Evolutionary conservation across 2,329 filamentous ascomycete genomes (phyloP).

Genomic region (Aschersonia sp.): DNA sequence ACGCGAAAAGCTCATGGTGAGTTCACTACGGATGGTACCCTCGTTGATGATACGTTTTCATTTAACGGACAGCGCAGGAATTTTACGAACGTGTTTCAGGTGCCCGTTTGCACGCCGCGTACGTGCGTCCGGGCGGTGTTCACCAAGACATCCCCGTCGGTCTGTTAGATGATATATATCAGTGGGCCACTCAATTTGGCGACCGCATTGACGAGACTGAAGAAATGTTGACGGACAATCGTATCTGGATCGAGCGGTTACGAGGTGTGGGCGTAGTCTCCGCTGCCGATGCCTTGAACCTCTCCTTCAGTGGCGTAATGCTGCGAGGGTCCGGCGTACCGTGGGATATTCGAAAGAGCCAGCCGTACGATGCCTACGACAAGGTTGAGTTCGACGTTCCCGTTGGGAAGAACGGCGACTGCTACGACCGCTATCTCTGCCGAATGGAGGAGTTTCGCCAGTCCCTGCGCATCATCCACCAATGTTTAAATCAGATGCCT

Average conservation of each 20-base stretch:
- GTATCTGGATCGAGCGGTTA: constrained; percentile 94
- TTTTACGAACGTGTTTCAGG: constrained; percentile 99
- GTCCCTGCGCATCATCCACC: constrained; percentile 93
- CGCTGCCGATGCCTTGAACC: constrained; percentile 89
- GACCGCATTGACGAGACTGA: constrained; percentile 98
- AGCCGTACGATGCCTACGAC: constrained; percentile 95
- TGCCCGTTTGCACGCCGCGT: constrained; percentile 91
- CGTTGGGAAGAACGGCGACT: constrained; percentile 92
- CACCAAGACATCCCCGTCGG: constrained; percentile 89
- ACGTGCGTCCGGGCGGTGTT: constrained; percentile 91
- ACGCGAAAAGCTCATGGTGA: constrained; percentile 98
- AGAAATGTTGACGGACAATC: constrained; percentile 96
- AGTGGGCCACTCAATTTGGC: constrained; percentile 98
- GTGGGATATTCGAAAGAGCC: constrained; percentile 91
- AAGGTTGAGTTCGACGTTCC: constrained; percentile 97
- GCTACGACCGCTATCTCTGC: constrained; percentile 97
- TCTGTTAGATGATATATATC: constrained; percentile 95
- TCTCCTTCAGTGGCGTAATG: constrained; percentile 95
- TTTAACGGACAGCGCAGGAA: constrained; percentile 49
- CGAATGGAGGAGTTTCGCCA: constrained; percentile 99
- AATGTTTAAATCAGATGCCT: constrained; percentile 98
- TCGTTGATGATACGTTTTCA: neutral
- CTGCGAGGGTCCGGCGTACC: constrained; percentile 90
- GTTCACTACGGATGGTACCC: constrained; percentile 11
- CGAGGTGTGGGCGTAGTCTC: constrained; percentile 83